Base-by-base conservation (phyloP, 2,329 filamentous ascomycete genomes). In the Hypoxylon sp. region DNA sequence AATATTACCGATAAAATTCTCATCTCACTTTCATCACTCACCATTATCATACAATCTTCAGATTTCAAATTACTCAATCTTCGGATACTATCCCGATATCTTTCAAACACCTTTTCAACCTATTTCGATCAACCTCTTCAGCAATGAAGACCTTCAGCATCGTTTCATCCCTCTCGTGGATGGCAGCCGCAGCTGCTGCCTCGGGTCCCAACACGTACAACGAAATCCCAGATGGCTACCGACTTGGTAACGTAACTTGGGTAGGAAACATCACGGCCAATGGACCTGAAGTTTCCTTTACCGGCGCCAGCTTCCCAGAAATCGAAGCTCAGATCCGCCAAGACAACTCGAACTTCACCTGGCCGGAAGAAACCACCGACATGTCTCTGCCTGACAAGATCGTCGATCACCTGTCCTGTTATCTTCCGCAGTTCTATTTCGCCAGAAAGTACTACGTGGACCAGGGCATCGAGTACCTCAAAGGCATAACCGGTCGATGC, bases 391-490 rank as follows among this genome's bases (percentile, higher is more conserved):
- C 10, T 11, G 15, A 20, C 32, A 8, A 11, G 6, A 7, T 49
- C 11, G 17, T 20, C 2, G 32, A n/a, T 11, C 11, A 32, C 3
- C 17, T 59, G 2, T 48, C 37, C 2, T 66, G 63, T 10, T 51
- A 63, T 7, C 59, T 59, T 2, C 59, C 56, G 24, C 52, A 53
- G 20, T 34, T 66, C 22, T 63, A 56, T 52, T 63, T 48, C 56
- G 63, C 63, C 11, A 48, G 63, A 11, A 48, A 32, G 3, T 65
- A 56, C 37, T 19, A 56, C 6, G 63, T 66, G 22, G 4, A 58
- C 13, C 37, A 63, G 5, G 65, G 65, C 1, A 61, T 68, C 24
- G 51, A 59, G 0, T 68, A 68, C 56, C 59, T 68, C 3, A 39
- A 15, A 2, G 37, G 53, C 1, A 55, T 52, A 7, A 50, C 20